Evolutionary conservation across 2,329 filamentous ascomycete species (phyloP).

Genomic region (Cladophialophora carrionii): DNA sequence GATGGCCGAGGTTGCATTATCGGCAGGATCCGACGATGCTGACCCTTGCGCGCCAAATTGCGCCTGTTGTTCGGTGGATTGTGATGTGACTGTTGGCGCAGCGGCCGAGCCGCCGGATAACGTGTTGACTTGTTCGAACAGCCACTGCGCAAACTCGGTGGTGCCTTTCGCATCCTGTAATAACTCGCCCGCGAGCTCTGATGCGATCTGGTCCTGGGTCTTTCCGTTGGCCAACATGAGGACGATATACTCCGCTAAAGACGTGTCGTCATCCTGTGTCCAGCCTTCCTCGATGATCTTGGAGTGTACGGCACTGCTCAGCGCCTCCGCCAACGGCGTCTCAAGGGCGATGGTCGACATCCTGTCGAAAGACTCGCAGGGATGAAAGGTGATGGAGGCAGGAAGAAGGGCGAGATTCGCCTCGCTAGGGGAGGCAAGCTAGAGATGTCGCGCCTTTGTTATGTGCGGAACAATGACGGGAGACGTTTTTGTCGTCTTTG

Average conservation of each 20-base stretch:
- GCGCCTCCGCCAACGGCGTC: slow-evolving; percentile 80
- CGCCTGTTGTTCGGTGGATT: slow-evolving; percentile 65
- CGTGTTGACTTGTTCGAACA: slow-evolving; percentile 78
- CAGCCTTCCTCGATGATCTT: slow-evolving; percentile 93
- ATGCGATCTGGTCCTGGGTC: slow-evolving; percentile 83
- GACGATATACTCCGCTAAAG: slow-evolving; percentile 93
- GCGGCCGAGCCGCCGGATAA: slow-evolving; percentile 29
- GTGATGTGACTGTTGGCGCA: slow-evolving; percentile 19
- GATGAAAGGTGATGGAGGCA: not conserved
- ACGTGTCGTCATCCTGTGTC: slow-evolving; percentile 78
- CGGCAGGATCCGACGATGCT: slow-evolving; percentile 30
- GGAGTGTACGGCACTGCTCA: slow-evolving; percentile 80
- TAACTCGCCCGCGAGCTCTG: slow-evolving; percentile 85
- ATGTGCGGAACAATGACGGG: slow-evolving; percentile 22
- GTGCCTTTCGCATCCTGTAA: slow-evolving; percentile 83
- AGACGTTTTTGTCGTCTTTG: slow-evolving; percentile 5
- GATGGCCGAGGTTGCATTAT: slow-evolving; percentile 60
- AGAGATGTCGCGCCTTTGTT: slow-evolving; percentile 24
- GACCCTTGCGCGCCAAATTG: slow-evolving; percentile 52
- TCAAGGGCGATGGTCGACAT: slow-evolving; percentile 57
- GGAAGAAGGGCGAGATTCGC: slow-evolving; percentile 14
- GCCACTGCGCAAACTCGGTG: slow-evolving; percentile 82
- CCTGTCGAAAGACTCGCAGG: not conserved
- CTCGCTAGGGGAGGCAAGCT: slow-evolving; percentile 10
- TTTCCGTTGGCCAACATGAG: slow-evolving; percentile 97